These are phyloP conservation scores for Dictyophora rubrovolvata DNA, from an alignment of 768 basidiomycete species.

Conservation along the genomic window DNA sequence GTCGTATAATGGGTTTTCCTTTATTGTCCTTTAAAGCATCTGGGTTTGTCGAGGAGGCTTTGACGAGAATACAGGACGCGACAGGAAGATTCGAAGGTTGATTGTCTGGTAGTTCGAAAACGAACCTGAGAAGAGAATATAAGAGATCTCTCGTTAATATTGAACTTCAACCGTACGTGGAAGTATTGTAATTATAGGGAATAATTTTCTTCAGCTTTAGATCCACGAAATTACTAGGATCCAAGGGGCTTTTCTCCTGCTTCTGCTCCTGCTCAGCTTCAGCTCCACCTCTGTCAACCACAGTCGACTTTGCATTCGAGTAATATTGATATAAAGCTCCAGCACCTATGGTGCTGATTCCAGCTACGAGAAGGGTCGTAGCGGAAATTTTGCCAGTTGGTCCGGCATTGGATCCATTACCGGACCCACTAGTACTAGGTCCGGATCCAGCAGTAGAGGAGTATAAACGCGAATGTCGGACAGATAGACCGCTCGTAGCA, in stretches of 20 bases:
- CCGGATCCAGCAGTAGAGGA: too few relatives aligned
- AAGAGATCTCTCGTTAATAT: background rate
- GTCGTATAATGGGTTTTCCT: slow-evolving; percentile 80
- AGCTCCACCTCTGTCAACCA: too few relatives aligned
- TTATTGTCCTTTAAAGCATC: slow-evolving; percentile 58
- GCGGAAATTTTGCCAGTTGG: too few relatives aligned
- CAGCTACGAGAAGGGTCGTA: too few relatives aligned
- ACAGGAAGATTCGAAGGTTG: slow-evolving; percentile 71
- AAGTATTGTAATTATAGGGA: slow-evolving; percentile 92
- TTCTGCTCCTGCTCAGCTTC: slow-evolving; percentile 15
- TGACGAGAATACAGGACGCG: slow-evolving; percentile 69
- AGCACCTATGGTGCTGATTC: slow-evolving; percentile 4
- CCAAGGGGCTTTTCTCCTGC: slow-evolving; percentile 60
- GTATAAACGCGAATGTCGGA: too few relatives aligned
- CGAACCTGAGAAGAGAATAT: slow-evolving; percentile 37
- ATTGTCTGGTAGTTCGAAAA: slow-evolving; percentile 71
- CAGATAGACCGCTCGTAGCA: too few relatives aligned
- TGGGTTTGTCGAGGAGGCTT: slow-evolving; percentile 45
- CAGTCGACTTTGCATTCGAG: slow-evolving; percentile 24
- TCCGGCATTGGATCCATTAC: too few relatives aligned
- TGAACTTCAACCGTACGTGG: slow-evolving; percentile 38
- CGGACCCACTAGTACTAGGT: too few relatives aligned
- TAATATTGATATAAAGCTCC: slow-evolving; percentile 39
- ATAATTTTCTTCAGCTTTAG: slow-evolving; percentile 74
- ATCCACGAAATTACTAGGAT: slow-evolving; percentile 64